A percentile compares a stretch with the other conserved stretches of the same genome.
Conservation (phyloP, 192 early-diverging fungal species). For the Rhizoclosmatium globosum region DNA sequence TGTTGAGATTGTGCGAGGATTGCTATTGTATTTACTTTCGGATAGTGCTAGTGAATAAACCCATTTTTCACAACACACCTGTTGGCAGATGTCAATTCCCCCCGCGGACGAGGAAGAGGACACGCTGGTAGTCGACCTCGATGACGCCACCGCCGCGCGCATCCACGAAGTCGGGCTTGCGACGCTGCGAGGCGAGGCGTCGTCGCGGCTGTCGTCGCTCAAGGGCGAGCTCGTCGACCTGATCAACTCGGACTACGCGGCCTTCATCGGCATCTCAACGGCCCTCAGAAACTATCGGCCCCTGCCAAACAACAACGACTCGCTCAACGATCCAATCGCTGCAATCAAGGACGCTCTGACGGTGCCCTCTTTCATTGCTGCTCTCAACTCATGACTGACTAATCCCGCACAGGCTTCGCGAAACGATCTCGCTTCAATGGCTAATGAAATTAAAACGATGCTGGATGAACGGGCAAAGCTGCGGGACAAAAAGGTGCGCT, state of each 20-base stretch:
- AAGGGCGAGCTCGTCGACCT: conserved; percentile 81
- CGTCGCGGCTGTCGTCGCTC: conserved; percentile 60
- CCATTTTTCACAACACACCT: too few relatives aligned
- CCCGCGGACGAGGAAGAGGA: too few relatives aligned
- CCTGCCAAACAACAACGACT: conserved; percentile 71
- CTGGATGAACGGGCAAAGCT: conserved; percentile 68
- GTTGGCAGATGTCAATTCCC: too few relatives aligned
- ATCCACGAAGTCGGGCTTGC: conserved; percentile 70
- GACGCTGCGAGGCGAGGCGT: conserved; percentile 69
- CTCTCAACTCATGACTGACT: not conserved
- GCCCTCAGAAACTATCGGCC: conserved; percentile 58
- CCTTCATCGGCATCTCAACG: conserved; percentile 83
- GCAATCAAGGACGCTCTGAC: conserved; percentile 52
- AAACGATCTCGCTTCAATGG: conserved; percentile 56
- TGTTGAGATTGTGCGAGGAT: conserved; percentile 72
- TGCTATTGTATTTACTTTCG: conserved; percentile 58
- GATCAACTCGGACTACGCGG: conserved; percentile 81
- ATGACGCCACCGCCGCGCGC: conserved; percentile 68
- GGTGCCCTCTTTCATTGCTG: not conserved
- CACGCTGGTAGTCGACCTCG: conserved; percentile 50
- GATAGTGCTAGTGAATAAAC: not conserved
- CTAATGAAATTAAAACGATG: conserved; percentile 64
- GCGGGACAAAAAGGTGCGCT: conserved; percentile 72
- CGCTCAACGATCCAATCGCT: conserved; percentile 63
- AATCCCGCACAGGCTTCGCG: conserved; percentile 55